Conservation (phyloP, 257 asterid genomes). For the Cruciata laevipes region DNA sequence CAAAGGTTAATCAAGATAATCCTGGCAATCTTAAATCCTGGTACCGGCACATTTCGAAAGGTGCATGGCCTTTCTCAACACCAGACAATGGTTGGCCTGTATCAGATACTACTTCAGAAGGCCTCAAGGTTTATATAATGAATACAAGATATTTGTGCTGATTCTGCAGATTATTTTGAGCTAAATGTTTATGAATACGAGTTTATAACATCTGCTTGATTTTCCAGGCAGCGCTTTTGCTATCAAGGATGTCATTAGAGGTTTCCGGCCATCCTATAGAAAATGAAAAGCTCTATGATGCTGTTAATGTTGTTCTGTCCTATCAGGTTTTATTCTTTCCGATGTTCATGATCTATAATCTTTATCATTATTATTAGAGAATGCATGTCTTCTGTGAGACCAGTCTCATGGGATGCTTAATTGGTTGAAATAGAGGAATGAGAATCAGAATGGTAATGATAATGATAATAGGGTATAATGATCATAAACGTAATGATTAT, state of each 20-base stretch:
- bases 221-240: slow-evolving; percentile 46
- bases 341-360: background rate
- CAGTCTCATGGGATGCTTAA: too few relatives aligned
- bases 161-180: too few relatives aligned
- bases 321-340: slow-evolving; percentile 37
- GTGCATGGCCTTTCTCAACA: slow-evolving; percentile 28
- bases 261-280: slow-evolving; percentile 44
- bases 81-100: slow-evolving; percentile 64
- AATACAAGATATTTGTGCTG: too few relatives aligned
- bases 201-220: background rate
- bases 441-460: too few relatives aligned
- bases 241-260: slow-evolving; percentile 41
- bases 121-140: slow-evolving; percentile 37
- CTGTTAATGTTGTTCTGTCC: slow-evolving; percentile 52
- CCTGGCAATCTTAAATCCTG: slow-evolving; percentile 28
- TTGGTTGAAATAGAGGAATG: too few relatives aligned
- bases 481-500: too few relatives aligned
- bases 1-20: slow-evolving; percentile 34
- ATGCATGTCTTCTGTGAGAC: too few relatives aligned
- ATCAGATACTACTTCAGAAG: slow-evolving; percentile 69
- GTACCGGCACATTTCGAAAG: slow-evolving; percentile 51
- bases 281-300: slow-evolving; percentile 32
- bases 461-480: too few relatives aligned
- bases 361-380: too few relatives aligned
- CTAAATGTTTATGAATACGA: too few relatives aligned